Base-by-base conservation (phyloP, 2,329 filamentous ascomycete species). In the Emydomyces testavorans region DNA sequence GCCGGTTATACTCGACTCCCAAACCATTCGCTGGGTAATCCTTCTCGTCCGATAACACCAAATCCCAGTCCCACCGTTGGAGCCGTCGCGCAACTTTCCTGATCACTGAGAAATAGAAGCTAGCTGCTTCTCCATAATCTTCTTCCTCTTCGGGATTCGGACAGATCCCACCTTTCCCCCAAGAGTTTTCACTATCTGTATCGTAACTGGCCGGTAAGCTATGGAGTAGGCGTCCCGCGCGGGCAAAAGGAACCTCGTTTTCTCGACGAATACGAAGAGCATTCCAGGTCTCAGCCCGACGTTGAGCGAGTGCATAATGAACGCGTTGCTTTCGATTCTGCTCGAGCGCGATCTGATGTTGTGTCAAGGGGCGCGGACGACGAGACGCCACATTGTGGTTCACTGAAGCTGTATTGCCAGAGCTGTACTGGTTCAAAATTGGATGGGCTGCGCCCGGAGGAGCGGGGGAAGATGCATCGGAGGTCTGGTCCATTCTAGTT, bases 271-370 rank as follows among this genome's bases (percentile, higher is more conserved):
- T 51, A 28, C 65, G 64, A 6, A 70, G 55, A 41, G 62, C 52
- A 23, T 63, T 62, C 37, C 67, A 65, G 11, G 62, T 62, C 15
- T 66, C 63, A 31, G 53, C 57, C 50, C 64, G 66, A 31, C 69
- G 66, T 51, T 69, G 66, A 20, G 65, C 63, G 10, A 73, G 58
- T 6, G 71, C 59, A 54, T 72, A 71, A 20, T 71, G 68, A 48
- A 73, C 67, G 6, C 70, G 67, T 51, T 71, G 66, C 46, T 67
- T 67, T 26, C 69, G 64, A 49, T 73, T 71, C 45, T 71, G 66
- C 51, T 72, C 70, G 4, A 73, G 65, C 18, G 71, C 71, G 44
- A 71, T 61, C 48, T 73, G 71, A 48, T 73, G 71, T 44, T 72
- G 69, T 2, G 71, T 73, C 34, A 72, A 61, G 7, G 71, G 70